Percentiles rank a stretch among this genome's conserved stretches.
Evolutionary conservation across 495 filamentous ascomycete species (phyloP).

Genomic region (Lasiosphaeria miniovina): DNA sequence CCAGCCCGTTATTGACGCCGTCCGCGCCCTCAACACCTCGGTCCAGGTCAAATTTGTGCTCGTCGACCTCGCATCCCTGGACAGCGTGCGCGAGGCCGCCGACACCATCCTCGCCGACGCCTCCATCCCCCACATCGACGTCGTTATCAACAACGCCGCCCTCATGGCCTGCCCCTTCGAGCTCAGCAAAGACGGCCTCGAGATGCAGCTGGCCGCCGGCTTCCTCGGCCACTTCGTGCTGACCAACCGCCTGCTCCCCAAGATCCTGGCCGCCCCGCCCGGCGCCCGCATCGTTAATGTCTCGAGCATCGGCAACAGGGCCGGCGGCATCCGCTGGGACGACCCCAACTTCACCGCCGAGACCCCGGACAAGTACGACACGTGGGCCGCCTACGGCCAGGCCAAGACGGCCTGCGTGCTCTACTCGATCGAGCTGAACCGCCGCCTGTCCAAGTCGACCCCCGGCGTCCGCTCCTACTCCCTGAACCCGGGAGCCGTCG

Average conservation of each 20-base stretch:
- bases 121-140: slow-evolving; percentile 55
- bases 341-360: slow-evolving; percentile 48
- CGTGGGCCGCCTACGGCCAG: slow-evolving; percentile 51
- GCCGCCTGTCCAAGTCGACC: slow-evolving; percentile 29
- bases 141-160: slow-evolving; percentile 68
- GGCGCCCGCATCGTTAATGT: slow-evolving; percentile 36
- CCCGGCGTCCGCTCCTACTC: slow-evolving; percentile 32
- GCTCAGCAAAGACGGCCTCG: slow-evolving; percentile 47
- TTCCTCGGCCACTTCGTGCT: slow-evolving; percentile 60
- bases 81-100: slow-evolving; percentile 51
- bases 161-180: slow-evolving; percentile 54
- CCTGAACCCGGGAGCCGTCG: slow-evolving; percentile 47
- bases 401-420: slow-evolving; percentile 60
- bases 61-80: slow-evolving; percentile 44
- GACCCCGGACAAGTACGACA: slow-evolving; percentile 34
- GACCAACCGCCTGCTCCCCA: slow-evolving; percentile 51
- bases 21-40: slow-evolving; percentile 35
- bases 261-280: slow-evolving; percentile 34
- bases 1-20: slow-evolving; percentile 39
- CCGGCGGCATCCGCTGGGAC: slow-evolving; percentile 44
- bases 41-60: slow-evolving; percentile 43
- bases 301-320: slow-evolving; percentile 39
- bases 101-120: slow-evolving; percentile 39
- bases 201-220: slow-evolving; percentile 58
- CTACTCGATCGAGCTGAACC: slow-evolving; percentile 50